Conservation (phyloP, 1,139 yeast genomes). For the Taiozyma sp. region DNA sequence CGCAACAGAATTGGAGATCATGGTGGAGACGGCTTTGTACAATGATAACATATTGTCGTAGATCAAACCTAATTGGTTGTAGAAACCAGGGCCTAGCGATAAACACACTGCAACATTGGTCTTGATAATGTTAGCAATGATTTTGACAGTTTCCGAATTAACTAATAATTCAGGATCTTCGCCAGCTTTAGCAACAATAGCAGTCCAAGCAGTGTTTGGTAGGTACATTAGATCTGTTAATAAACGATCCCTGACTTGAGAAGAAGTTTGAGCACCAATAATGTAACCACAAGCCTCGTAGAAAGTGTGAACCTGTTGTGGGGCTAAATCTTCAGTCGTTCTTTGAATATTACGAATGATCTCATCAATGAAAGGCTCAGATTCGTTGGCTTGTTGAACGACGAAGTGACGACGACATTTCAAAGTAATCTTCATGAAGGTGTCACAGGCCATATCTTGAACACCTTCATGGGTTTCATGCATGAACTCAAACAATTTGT, state of each 20-base stretch:
- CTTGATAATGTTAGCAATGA: constrained; percentile 87
- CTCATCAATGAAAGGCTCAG: constrained; percentile 90
- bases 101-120: constrained; percentile 93
- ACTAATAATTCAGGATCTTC: constrained; percentile 80
- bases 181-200: constrained; percentile 83
- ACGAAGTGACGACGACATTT: constrained; percentile 97
- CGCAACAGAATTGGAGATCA: constrained; percentile 85
- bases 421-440: constrained; percentile 89
- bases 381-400: constrained; percentile 76
- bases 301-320: constrained; percentile 96
- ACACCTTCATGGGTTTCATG: constrained; percentile 99
- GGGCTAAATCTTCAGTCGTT: constrained; percentile 88
- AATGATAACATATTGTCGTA: constrained; percentile 87
- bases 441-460: constrained; percentile 99
- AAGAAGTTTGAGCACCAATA: constrained; percentile 73
- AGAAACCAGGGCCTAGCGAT: constrained; percentile 88
- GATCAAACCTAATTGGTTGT: constrained; percentile 80
- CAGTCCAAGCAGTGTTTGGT: constrained; percentile 93
- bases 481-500: constrained; percentile 95
- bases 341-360: constrained; percentile 77
- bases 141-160: constrained; percentile 84
- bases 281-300: constrained; percentile 97
- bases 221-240: constrained; percentile 77
- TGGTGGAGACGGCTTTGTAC: constrained; percentile 84
- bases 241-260: constrained; percentile 63